Conservation (phyloP, 345 rosid genomes). For the Aegle marmelos region DNA sequence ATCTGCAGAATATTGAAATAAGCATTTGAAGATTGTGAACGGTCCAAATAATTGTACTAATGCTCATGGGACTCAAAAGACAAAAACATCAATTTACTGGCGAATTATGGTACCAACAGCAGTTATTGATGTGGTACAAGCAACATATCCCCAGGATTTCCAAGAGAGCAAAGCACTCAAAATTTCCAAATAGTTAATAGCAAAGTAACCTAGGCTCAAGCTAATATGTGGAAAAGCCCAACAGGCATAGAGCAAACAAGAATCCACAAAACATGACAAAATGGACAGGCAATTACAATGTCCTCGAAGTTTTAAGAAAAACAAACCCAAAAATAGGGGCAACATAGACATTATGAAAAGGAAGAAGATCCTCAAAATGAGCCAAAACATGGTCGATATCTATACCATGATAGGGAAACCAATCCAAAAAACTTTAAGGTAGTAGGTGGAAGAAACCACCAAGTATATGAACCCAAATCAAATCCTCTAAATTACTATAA, state of each 20-base stretch:
- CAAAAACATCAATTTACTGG: background rate
- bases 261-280: background rate
- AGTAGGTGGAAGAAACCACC: background rate
- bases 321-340: background rate
- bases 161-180: background rate
- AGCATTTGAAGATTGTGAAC: background rate
- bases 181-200: background rate
- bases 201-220: background rate
- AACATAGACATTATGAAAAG: background rate
- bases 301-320: no score
- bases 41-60: background rate
- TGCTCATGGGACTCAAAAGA: background rate
- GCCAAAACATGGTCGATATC: background rate
- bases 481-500: background rate
- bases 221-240: background rate
- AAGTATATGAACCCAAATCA: background rate
- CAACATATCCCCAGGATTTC: background rate
- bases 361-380: background rate
- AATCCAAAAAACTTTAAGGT: background rate
- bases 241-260: background rate
- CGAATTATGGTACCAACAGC: background rate
- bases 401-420: background rate
- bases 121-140: background rate
- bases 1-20: conserved; percentile 45
- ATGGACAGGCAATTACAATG: no score